Conservation (phyloP, 2,329 filamentous ascomycete genomes). For the Escovopsis sp. region DNA sequence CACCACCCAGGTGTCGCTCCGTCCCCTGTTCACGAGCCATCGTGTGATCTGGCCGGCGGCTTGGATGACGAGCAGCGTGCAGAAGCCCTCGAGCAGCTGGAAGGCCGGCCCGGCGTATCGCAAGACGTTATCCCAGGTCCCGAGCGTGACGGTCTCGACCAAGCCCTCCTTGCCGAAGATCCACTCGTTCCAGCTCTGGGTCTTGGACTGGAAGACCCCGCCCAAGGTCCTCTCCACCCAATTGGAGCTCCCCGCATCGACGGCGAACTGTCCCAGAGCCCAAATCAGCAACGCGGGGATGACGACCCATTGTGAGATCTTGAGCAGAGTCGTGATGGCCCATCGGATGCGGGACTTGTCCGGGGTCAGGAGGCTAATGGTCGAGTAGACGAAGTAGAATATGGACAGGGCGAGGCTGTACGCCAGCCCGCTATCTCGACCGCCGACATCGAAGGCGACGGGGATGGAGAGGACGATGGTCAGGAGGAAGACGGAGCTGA, state of each 20-base stretch:
- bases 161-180: slow-evolving; percentile 77
- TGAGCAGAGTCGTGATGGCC: slow-evolving; percentile 52
- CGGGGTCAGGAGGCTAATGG: slow-evolving; percentile 68
- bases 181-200: slow-evolving; percentile 65
- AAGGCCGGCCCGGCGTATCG: slow-evolving; percentile 88
- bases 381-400: slow-evolving; percentile 84
- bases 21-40: slow-evolving; percentile 85
- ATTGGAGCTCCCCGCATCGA: slow-evolving; percentile 61
- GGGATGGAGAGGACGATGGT: slow-evolving; percentile 92
- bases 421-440: slow-evolving; percentile 81
- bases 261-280: slow-evolving; percentile 88
- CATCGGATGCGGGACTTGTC: slow-evolving; percentile 61
- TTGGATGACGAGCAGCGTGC: slow-evolving; percentile 89
- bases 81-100: slow-evolving; percentile 91
- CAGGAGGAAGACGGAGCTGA: slow-evolving; percentile 73
- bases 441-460: slow-evolving; percentile 94
- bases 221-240: slow-evolving; percentile 75
- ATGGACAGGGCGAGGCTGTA: slow-evolving; percentile 80
- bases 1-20: slow-evolving; percentile 95
- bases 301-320: slow-evolving; percentile 71
- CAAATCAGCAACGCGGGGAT: slow-evolving; percentile 82
- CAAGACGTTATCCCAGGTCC: slow-evolving; percentile 77
- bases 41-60: slow-evolving; percentile 85
- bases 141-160: slow-evolving; percentile 65
- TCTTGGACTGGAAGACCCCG: slow-evolving; percentile 45